phyloP scores from a whole-genome alignment of 768 basidiomycete species.

The Kwoniella newhampshirensis region DNA sequence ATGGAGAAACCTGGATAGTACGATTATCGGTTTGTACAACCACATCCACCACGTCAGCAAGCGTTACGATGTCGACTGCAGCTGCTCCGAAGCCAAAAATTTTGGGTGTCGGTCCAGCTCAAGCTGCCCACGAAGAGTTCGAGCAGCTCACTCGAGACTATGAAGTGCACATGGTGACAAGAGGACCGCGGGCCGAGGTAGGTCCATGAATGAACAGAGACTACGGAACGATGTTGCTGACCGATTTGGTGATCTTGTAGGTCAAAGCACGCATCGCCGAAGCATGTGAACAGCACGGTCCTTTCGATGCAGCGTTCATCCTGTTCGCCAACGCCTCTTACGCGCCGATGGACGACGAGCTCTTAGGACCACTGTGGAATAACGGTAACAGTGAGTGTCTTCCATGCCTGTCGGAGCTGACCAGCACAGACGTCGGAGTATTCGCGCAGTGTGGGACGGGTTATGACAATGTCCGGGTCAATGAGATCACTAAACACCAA shows the following conservation, averaged over 20 bases:
- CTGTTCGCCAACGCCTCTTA: conserved; percentile 29
- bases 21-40: too few species aligned
- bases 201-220: neutral
- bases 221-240: too few species aligned
- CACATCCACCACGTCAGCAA: too few species aligned
- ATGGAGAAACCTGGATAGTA: too few species aligned
- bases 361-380: conserved; percentile 26
- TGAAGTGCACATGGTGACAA: conserved; percentile 30
- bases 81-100: conserved; percentile 14
- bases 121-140: conserved; percentile 26
- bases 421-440: conserved; percentile 26
- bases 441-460: conserved; percentile 37
- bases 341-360: conserved; percentile 31
- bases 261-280: conserved; percentile 18
- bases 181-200: conserved; percentile 21
- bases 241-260: conserved; percentile 1
- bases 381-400: conserved; percentile 26
- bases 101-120: conserved; percentile 21
- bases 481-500: conserved; percentile 12
- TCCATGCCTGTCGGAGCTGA: too few species aligned
- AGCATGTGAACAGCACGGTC: conserved; percentile 19
- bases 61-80: too few species aligned
- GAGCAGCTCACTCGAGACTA: conserved; percentile 20
- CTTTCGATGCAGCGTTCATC: conserved; percentile 29
- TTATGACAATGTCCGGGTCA: conserved; percentile 28